Conservation (phyloP, 1,139 yeast genomes). For the Candida buenavistaensis region DNA sequence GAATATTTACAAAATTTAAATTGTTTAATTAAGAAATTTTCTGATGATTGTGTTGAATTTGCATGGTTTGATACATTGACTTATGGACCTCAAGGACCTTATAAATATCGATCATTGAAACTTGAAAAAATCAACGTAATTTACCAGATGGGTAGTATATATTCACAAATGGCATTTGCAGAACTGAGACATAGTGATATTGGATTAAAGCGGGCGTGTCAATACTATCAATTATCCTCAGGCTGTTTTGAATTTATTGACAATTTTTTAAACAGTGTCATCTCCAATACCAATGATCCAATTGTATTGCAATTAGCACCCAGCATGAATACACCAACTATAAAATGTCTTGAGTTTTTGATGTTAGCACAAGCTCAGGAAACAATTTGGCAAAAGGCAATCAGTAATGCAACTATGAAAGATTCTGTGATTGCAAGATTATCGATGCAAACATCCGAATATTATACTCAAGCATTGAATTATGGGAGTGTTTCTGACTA, state of each 20-base stretch:
- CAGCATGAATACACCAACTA: slow-evolving; percentile 30
- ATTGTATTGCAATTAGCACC: slow-evolving; percentile 13
- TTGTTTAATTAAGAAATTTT: slow-evolving; percentile 34
- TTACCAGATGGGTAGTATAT: slow-evolving; percentile 68
- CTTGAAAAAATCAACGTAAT: slow-evolving; percentile 64
- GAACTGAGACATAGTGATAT: slow-evolving; percentile 48
- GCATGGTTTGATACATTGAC: slow-evolving; percentile 75
- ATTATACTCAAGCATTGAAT: slow-evolving; percentile 50
- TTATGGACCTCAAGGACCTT: slow-evolving; percentile 43
- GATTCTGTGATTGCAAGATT: slow-evolving; percentile 64
- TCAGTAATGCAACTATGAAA: slow-evolving; percentile 48
- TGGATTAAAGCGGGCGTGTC: slow-evolving; percentile 63
- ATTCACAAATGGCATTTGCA: slow-evolving; percentile 53
- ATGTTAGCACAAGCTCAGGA: slow-evolving; percentile 90
- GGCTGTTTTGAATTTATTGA: slow-evolving; percentile 57
- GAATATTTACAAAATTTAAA: slow-evolving; percentile 34
- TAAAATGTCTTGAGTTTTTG: slow-evolving; percentile 34
- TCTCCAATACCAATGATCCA: slow-evolving; percentile 13
- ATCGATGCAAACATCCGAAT: slow-evolving; percentile 60
- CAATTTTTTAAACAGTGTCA: slow-evolving; percentile 9
- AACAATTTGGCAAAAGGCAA: slow-evolving; percentile 76
- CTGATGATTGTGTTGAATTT: slow-evolving; percentile 49
- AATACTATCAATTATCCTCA: slow-evolving; percentile 68
- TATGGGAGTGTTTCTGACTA: slow-evolving; percentile 50
- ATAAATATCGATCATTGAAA: slow-evolving; percentile 42